Evolutionary conservation across 805 yeast genomes (phyloP).

Genomic region (Alloascoidea hylecoeti): DNA sequence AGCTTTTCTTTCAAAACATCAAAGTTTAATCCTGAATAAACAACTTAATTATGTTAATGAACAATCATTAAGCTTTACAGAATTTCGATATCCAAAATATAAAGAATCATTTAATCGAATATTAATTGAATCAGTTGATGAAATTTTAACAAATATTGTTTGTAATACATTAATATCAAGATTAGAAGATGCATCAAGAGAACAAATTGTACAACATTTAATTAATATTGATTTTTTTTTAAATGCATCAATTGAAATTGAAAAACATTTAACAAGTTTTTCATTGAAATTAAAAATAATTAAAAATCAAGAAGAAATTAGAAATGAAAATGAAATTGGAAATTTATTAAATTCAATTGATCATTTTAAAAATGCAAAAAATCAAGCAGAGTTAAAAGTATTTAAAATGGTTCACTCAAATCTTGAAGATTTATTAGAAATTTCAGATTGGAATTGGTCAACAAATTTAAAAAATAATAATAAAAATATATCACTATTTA

Average conservation of each 20-base stretch:
- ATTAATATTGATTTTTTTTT: constrained; percentile 82
- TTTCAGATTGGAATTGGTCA: constrained; percentile 79
- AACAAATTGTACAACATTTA: constrained; percentile 78
- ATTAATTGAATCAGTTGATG: constrained; percentile 48
- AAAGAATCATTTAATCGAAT: constrained; percentile 45
- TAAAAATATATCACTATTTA: constrained; percentile 33
- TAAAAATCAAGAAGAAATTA: constrained; percentile 16
- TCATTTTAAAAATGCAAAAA: constrained; percentile 43
- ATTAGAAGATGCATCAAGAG: constrained; percentile 64
- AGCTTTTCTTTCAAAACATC: constrained; percentile 39
- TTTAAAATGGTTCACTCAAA: constrained; percentile 74
- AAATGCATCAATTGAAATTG: constrained; percentile 26
- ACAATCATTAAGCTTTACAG: constrained; percentile 49
- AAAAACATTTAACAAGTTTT: constrained; percentile 7
- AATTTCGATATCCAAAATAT: too few relatives aligned
- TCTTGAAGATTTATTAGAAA: constrained; percentile 66
- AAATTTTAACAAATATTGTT: constrained; percentile 52
- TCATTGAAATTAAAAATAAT: constrained; percentile 12
- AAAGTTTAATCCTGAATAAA: too few relatives aligned
- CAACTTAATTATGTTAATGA: constrained; percentile 59
- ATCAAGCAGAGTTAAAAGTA: constrained; percentile 64
- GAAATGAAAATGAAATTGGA: constrained; percentile 23
- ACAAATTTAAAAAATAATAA: too few relatives aligned
- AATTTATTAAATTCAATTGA: constrained; percentile 36
- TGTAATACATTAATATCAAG: constrained; percentile 46